Evolutionary conservation across 179 eudicot genomes (phyloP), one percentile per base, ranked within the genome.

Genomic region (Sideroxylon spinosum): DNA sequence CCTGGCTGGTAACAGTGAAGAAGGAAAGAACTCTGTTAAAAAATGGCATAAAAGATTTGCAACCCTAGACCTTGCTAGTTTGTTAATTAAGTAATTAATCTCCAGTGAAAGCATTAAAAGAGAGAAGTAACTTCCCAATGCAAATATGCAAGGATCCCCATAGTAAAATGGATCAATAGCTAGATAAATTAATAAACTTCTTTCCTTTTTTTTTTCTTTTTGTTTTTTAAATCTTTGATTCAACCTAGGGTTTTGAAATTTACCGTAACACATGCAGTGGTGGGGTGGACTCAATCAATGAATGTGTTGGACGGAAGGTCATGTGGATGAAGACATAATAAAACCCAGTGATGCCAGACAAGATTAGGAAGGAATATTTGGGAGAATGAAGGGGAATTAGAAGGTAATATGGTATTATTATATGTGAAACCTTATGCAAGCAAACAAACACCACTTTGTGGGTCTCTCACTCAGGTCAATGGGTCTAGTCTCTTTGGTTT

Each of bases 341-440:
- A 83, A 81, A 83, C 84, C 84, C 76, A 82, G 81, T 81, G 79
- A 78, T 82, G 68, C 14, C 79, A 79, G 84, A 83, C 84, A 86
- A 86, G 81, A 86, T 83, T 81, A 83, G 86, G 75, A 83, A 80
- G 83, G 88, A 86, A 86, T 79, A 86, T 86, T 86, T 86, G 84
- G 88, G 86, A 81, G 84, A 81, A 76, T 86, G 86, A 76, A 79
- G 79, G 82, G 85, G 88, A 83, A 86, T 86, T 83, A 86, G 86
- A 86, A 84, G 85, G 82, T 71, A 78, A 81, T 79, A 71, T 69
- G 73, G 77, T 50, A 65, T 80, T 76, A 57, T 73, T 73, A 73
- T 56, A 56, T 56, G 22, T 55, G 17, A 55, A 56, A 26, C 6
- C 19, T 53, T 71, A 23, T 32, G 68, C 75, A 17, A 74, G 52